Percentiles rank a stretch among this genome's conserved stretches.
Evolutionary conservation across 805 yeast species (phyloP).

Genomic region (Starmera quercuum): DNA sequence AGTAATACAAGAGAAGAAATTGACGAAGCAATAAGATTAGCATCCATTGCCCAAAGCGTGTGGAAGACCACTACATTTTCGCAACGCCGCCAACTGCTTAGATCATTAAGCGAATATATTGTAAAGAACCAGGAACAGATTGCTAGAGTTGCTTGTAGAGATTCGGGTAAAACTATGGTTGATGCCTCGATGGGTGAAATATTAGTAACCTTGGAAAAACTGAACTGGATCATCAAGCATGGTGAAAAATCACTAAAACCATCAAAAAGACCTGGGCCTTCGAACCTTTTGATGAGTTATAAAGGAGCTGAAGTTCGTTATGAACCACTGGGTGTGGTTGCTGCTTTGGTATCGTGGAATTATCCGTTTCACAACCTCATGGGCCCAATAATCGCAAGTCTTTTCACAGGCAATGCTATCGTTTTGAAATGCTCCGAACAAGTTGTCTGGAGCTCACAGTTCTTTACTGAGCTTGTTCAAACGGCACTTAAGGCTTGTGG

Average conservation of each 20-base stretch:
- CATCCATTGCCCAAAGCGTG: slow-evolving; percentile 24
- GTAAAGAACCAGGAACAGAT: slow-evolving; percentile 77
- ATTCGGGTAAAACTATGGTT: slow-evolving; percentile 90
- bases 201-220: slow-evolving; percentile 87
- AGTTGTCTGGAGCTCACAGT: slow-evolving; percentile 89
- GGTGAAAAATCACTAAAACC: slow-evolving; percentile 62
- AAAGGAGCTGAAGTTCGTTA: slow-evolving; percentile 91
- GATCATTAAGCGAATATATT: slow-evolving; percentile 64
- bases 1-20: slow-evolving; percentile 65
- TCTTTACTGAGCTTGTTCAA: slow-evolving; percentile 65
- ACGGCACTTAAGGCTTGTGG: slow-evolving; percentile 68
- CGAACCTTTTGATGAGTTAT: slow-evolving; percentile 78
- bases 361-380: slow-evolving; percentile 92
- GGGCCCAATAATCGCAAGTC: slow-evolving; percentile 86
- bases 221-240: slow-evolving; percentile 81
- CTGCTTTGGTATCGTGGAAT: slow-evolving; percentile 94
- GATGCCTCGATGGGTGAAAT: slow-evolving; percentile 97
- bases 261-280: slow-evolving; percentile 79
- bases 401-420: slow-evolving; percentile 88
- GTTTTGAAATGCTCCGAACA: slow-evolving; percentile 93
- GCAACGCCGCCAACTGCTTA: slow-evolving; percentile 61
- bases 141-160: slow-evolving; percentile 91
- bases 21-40: slow-evolving; percentile 46
- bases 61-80: slow-evolving; percentile 42
- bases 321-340: slow-evolving; percentile 82